Evolutionary conservation across 2,329 filamentous ascomycete species (phyloP).

Genomic region (Fonsecaea pedrosoi): DNA sequence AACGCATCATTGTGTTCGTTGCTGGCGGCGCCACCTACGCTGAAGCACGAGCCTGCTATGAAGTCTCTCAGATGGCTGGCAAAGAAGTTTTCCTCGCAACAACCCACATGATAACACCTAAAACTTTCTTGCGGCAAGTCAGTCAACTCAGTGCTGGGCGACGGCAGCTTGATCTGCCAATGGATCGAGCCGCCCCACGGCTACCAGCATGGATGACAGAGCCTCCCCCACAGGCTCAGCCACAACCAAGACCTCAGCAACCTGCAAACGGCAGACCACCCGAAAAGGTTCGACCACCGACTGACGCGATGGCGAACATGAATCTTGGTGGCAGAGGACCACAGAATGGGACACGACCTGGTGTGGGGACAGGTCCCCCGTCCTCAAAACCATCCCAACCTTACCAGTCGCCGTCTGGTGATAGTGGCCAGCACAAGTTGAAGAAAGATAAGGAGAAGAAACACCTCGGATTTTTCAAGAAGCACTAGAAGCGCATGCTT

Average conservation of each 20-base stretch:
- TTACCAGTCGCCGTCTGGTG: constrained; percentile 28
- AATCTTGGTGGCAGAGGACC: constrained; percentile 37
- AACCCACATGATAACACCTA: constrained; percentile 89
- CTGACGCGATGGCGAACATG: constrained; percentile 38
- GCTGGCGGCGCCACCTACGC: constrained; percentile 94
- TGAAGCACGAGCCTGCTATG: constrained; percentile 87
- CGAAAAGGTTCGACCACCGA: constrained; percentile 26
- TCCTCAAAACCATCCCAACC: constrained; percentile 18
- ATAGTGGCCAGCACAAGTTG: constrained; percentile 45
- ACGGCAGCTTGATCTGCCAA: constrained; percentile 77
- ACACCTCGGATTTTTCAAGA: constrained; percentile 49
- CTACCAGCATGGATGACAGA: constrained; percentile 81
- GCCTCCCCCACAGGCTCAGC: constrained; percentile 52
- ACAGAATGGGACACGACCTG: constrained; percentile 42
- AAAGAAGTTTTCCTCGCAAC: constrained; percentile 88
- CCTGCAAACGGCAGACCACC: constrained; percentile 31
- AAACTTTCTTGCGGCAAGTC: constrained; percentile 81
- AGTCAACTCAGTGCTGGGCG: constrained; percentile 78
- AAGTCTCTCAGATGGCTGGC: constrained; percentile 73
- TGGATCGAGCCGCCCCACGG: constrained; percentile 78
- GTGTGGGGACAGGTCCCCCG: constrained; percentile 17
- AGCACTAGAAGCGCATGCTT: constrained; percentile 32
- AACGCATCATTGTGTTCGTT: constrained; percentile 92
- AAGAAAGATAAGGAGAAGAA: constrained; percentile 70
- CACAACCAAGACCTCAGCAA: constrained; percentile 33